Evolutionary conservation across 139 green algal species (phyloP).

Genomic region (Dunaliella primolecta): DNA sequence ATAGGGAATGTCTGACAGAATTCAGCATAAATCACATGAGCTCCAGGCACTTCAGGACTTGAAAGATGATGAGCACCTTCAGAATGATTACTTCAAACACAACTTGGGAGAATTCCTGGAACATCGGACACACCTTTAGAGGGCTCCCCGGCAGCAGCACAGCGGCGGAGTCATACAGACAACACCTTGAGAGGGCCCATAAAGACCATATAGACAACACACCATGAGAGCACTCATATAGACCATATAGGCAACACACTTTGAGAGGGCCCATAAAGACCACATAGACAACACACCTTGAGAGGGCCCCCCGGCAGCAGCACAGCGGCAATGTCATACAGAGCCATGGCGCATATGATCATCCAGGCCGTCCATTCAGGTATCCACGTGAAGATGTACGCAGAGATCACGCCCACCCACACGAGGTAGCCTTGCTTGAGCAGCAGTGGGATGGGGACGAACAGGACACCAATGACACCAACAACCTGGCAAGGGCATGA

Average conservation of each 20-base stretch:
- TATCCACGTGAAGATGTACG: constrained; percentile 94
- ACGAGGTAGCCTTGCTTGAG: constrained; percentile 72
- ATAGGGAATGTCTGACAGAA: too few species aligned
- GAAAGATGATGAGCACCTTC: too few species aligned
- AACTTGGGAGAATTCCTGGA: too few species aligned
- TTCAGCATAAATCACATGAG: too few species aligned
- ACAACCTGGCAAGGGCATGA: constrained; percentile 55
- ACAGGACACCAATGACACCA: constrained; percentile 80
- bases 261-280: too few species aligned
- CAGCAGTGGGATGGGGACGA: constrained; percentile 79
- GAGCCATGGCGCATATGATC: constrained; percentile 87
- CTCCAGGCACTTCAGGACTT: too few species aligned
- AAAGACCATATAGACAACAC: too few species aligned
- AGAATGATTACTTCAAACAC: too few species aligned
- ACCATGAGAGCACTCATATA: too few species aligned
- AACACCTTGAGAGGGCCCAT: constrained; percentile 74
- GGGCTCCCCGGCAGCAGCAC: constrained; percentile 89
- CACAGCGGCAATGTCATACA: constrained; percentile 95
- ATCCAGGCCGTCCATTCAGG: constrained; percentile 95
- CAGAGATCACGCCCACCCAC: constrained; percentile 63
- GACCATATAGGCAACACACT: too few species aligned
- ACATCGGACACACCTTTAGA: constrained; percentile 59
- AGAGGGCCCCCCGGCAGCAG: constrained; percentile 84
- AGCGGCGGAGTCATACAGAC: constrained; percentile 90
- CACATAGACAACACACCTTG: too few species aligned